phyloP scores from a whole-genome alignment of 148 eudicot species.

The Chenopodium formosanum region DNA sequence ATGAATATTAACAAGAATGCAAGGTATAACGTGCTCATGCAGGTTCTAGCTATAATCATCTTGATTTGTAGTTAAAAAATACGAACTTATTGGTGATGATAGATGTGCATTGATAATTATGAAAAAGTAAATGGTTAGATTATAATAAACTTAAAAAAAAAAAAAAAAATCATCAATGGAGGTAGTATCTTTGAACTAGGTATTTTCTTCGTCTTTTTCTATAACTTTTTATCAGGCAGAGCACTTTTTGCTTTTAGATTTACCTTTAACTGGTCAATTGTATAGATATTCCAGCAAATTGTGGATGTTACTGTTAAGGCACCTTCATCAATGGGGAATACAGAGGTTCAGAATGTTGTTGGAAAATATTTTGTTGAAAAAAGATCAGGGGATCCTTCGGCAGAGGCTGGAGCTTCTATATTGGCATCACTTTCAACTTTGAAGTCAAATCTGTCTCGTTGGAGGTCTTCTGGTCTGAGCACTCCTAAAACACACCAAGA shows the following conservation, averaged over 20 bases:
- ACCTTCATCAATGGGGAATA: constrained; percentile 51
- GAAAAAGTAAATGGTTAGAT: no score
- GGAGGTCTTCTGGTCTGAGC: constrained; percentile 53
- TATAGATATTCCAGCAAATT: constrained; percentile 72
- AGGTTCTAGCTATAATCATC: no score
- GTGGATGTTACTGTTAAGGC: constrained; percentile 57
- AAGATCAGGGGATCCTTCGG: constrained; percentile 78
- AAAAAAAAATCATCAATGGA: no score
- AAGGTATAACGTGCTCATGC: no score
- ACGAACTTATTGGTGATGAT: no score
- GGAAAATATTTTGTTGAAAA: constrained; percentile 58
- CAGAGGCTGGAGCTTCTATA: constrained; percentile 80
- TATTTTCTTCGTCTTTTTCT: background rate
- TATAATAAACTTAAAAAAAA: no score
- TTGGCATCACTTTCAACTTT: constrained; percentile 79
- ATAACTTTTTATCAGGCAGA: background rate
- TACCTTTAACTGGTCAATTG: constrained; percentile 34
- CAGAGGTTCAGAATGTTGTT: constrained; percentile 46
- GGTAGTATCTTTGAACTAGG: no score
- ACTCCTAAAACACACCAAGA: constrained; percentile 50
- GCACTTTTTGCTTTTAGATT: background rate
- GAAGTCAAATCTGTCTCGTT: constrained; percentile 53
- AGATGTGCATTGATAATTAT: no score
- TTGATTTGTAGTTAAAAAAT: no score
- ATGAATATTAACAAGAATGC: no score